Conservation (phyloP, 225 moss, liverwort and hornwort species). For the Straminergon stramineum region DNA sequence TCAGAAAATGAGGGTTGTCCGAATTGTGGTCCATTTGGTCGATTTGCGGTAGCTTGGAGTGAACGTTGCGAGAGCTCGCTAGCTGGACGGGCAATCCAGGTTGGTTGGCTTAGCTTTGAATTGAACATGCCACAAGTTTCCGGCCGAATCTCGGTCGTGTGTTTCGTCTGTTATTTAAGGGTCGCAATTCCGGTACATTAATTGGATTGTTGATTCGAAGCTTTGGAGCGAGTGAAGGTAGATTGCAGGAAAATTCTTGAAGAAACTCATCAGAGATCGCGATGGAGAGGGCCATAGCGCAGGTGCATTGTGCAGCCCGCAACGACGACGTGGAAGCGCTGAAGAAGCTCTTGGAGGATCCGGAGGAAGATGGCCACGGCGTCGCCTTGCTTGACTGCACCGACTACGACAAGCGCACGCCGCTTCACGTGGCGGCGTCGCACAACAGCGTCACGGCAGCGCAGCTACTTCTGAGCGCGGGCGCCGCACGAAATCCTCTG, state of each 20-base stretch:
- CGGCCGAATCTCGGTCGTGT: neutral
- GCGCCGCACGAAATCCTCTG: conserved; percentile 18
- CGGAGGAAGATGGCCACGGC: neutral
- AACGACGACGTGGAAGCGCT: conserved; percentile 24
- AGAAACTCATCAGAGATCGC: neutral
- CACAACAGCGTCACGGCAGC: conserved; percentile 29
- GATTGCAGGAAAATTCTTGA: neutral
- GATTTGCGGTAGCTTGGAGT: neutral
- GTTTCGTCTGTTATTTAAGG: neutral
- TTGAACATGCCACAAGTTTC: neutral
- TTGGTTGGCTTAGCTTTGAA: neutral
- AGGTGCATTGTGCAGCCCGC: conserved; percentile 35
- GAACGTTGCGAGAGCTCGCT: neutral
- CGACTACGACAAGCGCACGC: conserved; percentile 42
- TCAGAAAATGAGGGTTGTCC: neutral
- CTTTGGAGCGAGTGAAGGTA: neutral
- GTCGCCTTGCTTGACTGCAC: conserved; percentile 14
- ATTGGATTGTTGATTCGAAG: neutral
- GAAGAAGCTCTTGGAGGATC: conserved; percentile 2
- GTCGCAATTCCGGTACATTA: neutral
- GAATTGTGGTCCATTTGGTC: neutral
- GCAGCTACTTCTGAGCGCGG: conserved; percentile 21
- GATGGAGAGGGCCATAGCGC: conserved; percentile 22
- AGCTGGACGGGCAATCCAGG: neutral
- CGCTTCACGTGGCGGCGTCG: conserved; percentile 47